Conservation (phyloP, 2,329 filamentous ascomycete genomes). For the Pleomassaria siparia region DNA sequence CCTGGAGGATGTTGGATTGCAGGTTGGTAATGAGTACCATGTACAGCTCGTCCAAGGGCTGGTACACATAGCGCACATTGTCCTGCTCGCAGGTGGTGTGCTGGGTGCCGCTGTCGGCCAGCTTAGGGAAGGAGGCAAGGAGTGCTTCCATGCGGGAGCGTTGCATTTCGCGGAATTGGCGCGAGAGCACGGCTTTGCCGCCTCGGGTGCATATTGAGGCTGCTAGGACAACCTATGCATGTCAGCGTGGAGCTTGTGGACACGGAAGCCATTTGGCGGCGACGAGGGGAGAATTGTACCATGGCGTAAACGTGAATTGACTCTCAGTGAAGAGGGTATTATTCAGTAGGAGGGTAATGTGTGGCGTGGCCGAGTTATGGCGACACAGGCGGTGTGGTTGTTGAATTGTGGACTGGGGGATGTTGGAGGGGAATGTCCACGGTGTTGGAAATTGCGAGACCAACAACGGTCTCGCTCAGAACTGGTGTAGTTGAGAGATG, state of each 20-base stretch:
- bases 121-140: constrained; percentile 95
- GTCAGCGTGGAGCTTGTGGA: constrained; percentile 16
- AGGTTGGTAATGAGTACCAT: constrained; percentile 99
- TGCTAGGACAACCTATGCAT: constrained; percentile 84
- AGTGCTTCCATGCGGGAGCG: constrained; percentile 95
- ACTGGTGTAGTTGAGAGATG: not conserved
- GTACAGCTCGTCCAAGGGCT: constrained; percentile 97
- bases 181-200: constrained; percentile 96
- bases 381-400: not conserved
- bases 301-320: not conserved
- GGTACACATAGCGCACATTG: constrained; percentile 99
- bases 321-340: not conserved
- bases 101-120: constrained; percentile 92
- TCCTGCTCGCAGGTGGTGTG: constrained; percentile 99
- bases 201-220: constrained; percentile 98
- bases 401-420: not conserved
- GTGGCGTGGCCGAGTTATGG: not conserved
- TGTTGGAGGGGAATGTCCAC: not conserved
- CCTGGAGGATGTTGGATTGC: constrained; percentile 98
- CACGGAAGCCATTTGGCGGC: not conserved
- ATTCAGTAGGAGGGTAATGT: not conserved
- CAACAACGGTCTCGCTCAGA: not conserved
- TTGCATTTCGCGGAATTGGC: constrained; percentile 97
- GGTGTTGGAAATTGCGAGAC: not conserved
- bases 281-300: not conserved